A percentile compares a stretch with the other conserved stretches of the same genome.
Evolutionary conservation across 2,329 filamentous ascomycete genomes (phyloP).

Genomic region (Fusarium succisae): DNA sequence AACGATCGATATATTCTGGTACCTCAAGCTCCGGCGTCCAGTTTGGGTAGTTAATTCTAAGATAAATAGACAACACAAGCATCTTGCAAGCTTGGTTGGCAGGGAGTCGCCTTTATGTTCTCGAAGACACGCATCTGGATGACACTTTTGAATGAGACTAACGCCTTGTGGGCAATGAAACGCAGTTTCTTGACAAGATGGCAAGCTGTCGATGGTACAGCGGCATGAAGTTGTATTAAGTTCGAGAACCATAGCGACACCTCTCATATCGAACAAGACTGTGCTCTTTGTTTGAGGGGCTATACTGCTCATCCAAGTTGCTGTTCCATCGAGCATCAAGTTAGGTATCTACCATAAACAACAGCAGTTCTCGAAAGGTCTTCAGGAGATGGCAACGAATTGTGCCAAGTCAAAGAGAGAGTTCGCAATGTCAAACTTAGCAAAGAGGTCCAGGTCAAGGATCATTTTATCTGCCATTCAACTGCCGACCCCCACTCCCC

Average conservation of each 20-base stretch:
- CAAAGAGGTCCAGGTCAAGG: background rate
- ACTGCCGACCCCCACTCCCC: background rate
- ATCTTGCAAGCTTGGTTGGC: background rate
- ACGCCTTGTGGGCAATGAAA: background rate
- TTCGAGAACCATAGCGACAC: background rate
- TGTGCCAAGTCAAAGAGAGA: background rate
- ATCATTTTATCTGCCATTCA: background rate
- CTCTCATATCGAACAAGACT: background rate
- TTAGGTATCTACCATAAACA: background rate
- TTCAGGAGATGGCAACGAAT: background rate
- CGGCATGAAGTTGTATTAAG: background rate
- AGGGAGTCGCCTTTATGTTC: background rate
- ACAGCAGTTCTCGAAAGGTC: background rate
- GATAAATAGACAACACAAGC: background rate
- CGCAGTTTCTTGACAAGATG: background rate
- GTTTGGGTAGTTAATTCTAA: background rate
- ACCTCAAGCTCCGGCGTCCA: background rate
- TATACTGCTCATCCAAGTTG: too few species aligned
- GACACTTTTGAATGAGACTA: background rate
- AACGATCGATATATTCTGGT: too few species aligned
- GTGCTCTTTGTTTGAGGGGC: background rate
- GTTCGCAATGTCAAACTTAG: background rate
- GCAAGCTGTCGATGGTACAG: background rate
- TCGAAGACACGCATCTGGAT: background rate
- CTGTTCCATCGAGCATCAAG: too few species aligned